Base-by-base conservation (phyloP, 2,329 filamentous ascomycete species). In the Emericellopsis atlantica region DNA sequence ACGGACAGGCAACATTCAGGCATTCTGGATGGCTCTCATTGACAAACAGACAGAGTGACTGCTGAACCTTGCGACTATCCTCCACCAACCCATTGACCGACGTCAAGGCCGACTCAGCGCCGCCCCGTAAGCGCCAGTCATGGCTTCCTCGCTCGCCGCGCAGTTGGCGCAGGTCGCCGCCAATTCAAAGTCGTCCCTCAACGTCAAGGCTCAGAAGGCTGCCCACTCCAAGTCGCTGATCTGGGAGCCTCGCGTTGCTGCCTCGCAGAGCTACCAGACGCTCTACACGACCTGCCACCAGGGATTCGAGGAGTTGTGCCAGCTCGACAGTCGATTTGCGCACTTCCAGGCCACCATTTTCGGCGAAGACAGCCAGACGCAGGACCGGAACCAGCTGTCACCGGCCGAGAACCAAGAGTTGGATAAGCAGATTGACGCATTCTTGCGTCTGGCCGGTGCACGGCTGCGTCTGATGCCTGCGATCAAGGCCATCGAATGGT, bases 181-280 rank as follows among this genome's bases (percentile, higher is more conserved):
- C 49, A 85, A 84, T 55, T 94, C 87, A 53, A 94, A 89, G 52
- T 82, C 89, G 57, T 83, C 90, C 51, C 76, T 96, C 54, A 86
- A 96, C 58, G 74, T 95, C 52, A 95, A 93, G 65, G 86, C 89
- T 54, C 88, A 95, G 66, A 90, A 88, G 62, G 78, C 84, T 45
- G 79, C 86, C 47, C 92, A 98, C 65, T 86, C 86, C 48, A 90
- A 95, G 62, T 98, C 92, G 40, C 68, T 99, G 46, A 85, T 99
- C 44, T 98, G 94, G 67, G 89, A 95, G 52, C 75, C 84, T 45
- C 78, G 80, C 55, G 72, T 90, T 51, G 92, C 92, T 39, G 81
- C 84, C 6, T 80, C 79, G 14, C 92, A 99, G 66, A 92, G 81
- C 54, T 95, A 90, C 60, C 85, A 95, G 55, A 84, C 81, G 5